These are phyloP conservation scores for Chaetomiaceae sp. DNA, from an alignment of 2,329 filamentous ascomycete genomes.

Conservation along the genomic window DNA sequence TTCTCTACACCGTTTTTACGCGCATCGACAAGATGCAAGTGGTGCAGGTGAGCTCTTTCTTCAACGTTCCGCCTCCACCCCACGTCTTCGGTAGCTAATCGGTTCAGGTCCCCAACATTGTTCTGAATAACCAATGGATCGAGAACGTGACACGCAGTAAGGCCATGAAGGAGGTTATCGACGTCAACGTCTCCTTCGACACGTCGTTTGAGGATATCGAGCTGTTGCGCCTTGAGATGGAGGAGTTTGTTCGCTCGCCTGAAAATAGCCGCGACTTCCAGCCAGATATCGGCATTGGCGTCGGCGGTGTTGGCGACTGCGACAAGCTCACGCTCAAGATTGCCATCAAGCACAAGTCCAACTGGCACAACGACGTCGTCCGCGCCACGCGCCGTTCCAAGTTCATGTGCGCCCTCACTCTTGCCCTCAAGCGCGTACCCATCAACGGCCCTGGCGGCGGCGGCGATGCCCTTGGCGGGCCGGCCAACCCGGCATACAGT, in stretches of 20 bases:
- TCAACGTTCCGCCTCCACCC: neutral
- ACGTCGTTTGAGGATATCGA: slow-evolving; percentile 89
- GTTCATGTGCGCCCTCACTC: slow-evolving; percentile 90
- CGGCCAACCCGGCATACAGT: slow-evolving; percentile 75
- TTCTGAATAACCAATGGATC: slow-evolving; percentile 88
- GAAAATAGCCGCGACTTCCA: slow-evolving; percentile 92
- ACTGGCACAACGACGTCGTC: slow-evolving; percentile 83
- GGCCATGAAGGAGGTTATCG: slow-evolving; percentile 82
- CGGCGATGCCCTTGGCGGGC: slow-evolving; percentile 54
- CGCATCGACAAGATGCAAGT: slow-evolving; percentile 77
- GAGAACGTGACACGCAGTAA: slow-evolving; percentile 90
- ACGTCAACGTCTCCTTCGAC: slow-evolving; percentile 76
- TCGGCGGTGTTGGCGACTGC: slow-evolving; percentile 75
- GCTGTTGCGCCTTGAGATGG: slow-evolving; percentile 77
- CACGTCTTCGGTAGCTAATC: neutral
- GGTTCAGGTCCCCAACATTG: slow-evolving; percentile 80
- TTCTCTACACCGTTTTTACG: slow-evolving; percentile 89
- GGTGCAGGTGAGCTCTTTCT: slow-evolving; percentile 44
- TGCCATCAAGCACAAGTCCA: slow-evolving; percentile 86
- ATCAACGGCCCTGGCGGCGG: slow-evolving; percentile 79
- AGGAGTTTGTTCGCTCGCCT: slow-evolving; percentile 73
- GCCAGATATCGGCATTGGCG: slow-evolving; percentile 72
- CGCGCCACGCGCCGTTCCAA: slow-evolving; percentile 81
- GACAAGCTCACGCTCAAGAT: slow-evolving; percentile 82
- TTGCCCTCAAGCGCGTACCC: slow-evolving; percentile 80